Percentiles rank a stretch among this genome's conserved stretches.
Evolutionary conservation across 257 asterid species (phyloP).

Genomic region (Sherardia arvensis): DNA sequence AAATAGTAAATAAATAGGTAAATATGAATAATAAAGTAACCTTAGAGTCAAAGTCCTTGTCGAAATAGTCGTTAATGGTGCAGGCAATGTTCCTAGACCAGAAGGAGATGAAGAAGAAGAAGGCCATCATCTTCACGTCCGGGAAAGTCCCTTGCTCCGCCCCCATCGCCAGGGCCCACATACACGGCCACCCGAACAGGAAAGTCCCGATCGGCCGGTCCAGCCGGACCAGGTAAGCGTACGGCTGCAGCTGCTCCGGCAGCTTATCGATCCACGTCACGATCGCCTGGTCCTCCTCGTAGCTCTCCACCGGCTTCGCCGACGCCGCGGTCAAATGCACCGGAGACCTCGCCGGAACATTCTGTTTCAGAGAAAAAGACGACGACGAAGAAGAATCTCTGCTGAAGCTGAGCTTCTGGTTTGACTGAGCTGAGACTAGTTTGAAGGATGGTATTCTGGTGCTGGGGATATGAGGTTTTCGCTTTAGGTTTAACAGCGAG

Average conservation of each 20-base stretch:
- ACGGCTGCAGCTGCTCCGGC: slow-evolving; percentile 51
- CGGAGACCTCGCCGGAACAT: not conserved
- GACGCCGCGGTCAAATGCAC: not conserved
- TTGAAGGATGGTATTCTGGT: slow-evolving; percentile 2
- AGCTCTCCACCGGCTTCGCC: not conserved
- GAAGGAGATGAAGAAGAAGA: slow-evolving; percentile 77
- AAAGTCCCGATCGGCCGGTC: slow-evolving; percentile 85
- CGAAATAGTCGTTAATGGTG: slow-evolving; percentile 72
- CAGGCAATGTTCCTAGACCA: slow-evolving; percentile 84
- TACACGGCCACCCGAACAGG: slow-evolving; percentile 90
- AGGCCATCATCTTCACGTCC: slow-evolving; percentile 59
- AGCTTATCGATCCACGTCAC: slow-evolving; percentile 64
- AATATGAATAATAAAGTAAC: slow-evolving; percentile 12
- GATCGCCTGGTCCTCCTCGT: not conserved
- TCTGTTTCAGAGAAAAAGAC: too few species aligned
- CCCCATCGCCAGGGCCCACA: slow-evolving; percentile 80
- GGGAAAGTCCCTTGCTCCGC: slow-evolving; percentile 66
- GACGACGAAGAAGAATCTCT: too few species aligned
- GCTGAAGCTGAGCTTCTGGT: not conserved
- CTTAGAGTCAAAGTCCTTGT: slow-evolving; percentile 75
- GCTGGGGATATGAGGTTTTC: not conserved
- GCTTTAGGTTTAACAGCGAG: not conserved
- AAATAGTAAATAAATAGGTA: too few species aligned
- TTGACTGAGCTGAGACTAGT: not conserved
- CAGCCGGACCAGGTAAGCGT: slow-evolving; percentile 66